phyloP scores from a whole-genome alignment of 352 stramenopile species.

The Thalassiosira livingstoniorum region DNA sequence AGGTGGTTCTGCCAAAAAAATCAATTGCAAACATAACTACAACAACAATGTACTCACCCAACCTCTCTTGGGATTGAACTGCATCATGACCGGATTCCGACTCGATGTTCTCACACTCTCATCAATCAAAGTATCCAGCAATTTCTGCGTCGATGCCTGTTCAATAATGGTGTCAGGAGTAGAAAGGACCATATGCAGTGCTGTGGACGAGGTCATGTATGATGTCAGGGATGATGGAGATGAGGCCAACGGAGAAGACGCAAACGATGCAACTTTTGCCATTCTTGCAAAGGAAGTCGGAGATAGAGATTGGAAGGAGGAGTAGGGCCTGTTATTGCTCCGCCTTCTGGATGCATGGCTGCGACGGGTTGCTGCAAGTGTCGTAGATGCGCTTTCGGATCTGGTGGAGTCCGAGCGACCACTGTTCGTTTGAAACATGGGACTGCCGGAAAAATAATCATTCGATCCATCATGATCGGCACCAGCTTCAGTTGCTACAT shows the following conservation, averaged over 20 bases:
- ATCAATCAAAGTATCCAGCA: constrained; percentile 85
- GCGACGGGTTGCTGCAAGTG: too few relatives aligned
- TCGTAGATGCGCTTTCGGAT: too few relatives aligned
- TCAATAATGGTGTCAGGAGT: constrained; percentile 86
- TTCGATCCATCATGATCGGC: too few relatives aligned
- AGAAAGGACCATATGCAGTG: constrained; percentile 79
- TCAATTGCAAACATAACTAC: too few relatives aligned
- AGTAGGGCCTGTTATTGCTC: too few relatives aligned
- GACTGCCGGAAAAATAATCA: too few relatives aligned
- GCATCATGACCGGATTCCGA: constrained; percentile 83
- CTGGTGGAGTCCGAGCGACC: too few relatives aligned
- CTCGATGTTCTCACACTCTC: constrained; percentile 79
- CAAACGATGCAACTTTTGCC: constrained; percentile 45
- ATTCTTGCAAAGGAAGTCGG: constrained; percentile 2
- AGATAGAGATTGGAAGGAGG: neutral
- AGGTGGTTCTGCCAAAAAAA: too few relatives aligned
- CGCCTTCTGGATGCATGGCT: too few relatives aligned
- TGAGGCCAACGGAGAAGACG: constrained; percentile 9
- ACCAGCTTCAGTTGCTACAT: too few relatives aligned
- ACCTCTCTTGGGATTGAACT: constrained; percentile 82
- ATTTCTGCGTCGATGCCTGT: constrained; percentile 83
- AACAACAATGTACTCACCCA: constrained; percentile 43
- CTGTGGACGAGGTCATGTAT: constrained; percentile 24
- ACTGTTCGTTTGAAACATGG: too few relatives aligned
- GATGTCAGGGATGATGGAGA: neutral